Percentiles rank a stretch among this genome's conserved stretches.
Evolutionary conservation across 352 stramenopile species (phyloP).

Genomic region (Phytophthora agathidicida): DNA sequence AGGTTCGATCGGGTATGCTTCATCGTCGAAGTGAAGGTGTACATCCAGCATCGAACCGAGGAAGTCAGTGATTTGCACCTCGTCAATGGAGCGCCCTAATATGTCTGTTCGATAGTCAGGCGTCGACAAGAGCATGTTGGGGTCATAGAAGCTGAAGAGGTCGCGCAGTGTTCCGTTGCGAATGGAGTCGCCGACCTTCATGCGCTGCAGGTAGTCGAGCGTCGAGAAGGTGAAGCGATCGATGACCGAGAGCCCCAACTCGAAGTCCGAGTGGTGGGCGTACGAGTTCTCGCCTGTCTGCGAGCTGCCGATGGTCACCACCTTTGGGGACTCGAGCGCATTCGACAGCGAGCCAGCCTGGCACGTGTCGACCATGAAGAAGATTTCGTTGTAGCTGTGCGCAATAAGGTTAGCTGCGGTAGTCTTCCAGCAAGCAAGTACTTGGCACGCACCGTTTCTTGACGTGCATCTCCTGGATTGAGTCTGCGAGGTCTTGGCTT

Average conservation of each 20-base stretch:
- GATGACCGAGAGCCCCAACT: constrained; percentile 88
- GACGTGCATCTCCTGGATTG: constrained; percentile 95
- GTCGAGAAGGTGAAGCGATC: constrained; percentile 91
- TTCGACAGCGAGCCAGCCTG: constrained; percentile 94
- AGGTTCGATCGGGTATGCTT: constrained; percentile 75
- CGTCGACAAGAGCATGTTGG: constrained; percentile 82
- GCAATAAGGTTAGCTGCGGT: background rate
- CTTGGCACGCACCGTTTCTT: constrained; percentile 72
- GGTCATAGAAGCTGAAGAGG: constrained; percentile 86
- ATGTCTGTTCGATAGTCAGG: constrained; percentile 81
- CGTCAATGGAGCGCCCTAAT: constrained; percentile 68
- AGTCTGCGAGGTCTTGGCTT: constrained; percentile 92
- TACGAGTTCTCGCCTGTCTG: constrained; percentile 95
- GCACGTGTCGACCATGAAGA: constrained; percentile 98
- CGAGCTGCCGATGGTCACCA: constrained; percentile 94
- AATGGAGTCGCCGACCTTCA: constrained; percentile 82
- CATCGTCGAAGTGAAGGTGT: constrained; percentile 70
- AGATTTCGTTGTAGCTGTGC: constrained; percentile 92
- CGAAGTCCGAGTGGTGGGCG: constrained; percentile 88
- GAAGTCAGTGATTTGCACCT: constrained; percentile 88
- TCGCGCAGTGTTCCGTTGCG: constrained; percentile 67
- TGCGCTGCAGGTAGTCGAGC: constrained; percentile 87
- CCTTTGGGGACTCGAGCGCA: constrained; percentile 86
- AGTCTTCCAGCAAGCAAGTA: background rate
- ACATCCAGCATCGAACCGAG: constrained; percentile 89